Conservation (phyloP, 116 monocot genomes). For the Thalassia testudinum region DNA sequence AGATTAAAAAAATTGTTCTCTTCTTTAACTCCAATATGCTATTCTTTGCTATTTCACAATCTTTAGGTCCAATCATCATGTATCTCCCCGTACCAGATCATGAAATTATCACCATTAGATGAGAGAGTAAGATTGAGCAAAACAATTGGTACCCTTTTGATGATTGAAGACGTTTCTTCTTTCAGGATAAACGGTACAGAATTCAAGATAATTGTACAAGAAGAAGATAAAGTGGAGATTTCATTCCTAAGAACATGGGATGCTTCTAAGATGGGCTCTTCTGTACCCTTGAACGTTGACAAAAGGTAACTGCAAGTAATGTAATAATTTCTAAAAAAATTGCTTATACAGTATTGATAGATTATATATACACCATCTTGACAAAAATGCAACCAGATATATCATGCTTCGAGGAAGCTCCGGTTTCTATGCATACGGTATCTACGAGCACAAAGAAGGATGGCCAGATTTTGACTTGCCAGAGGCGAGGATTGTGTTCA, state of each 20-base stretch:
- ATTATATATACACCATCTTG: neutral
- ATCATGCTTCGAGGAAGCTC: slow-evolving; percentile 45
- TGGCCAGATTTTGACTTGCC: slow-evolving; percentile 34
- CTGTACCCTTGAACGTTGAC: slow-evolving; percentile 52
- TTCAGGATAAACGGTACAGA: slow-evolving; percentile 60
- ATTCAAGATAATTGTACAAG: slow-evolving; percentile 39
- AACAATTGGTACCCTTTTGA: too few species aligned
- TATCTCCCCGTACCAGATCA: too few species aligned
- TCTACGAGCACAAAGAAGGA: slow-evolving; percentile 31
- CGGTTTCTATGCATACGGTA: slow-evolving; percentile 56
- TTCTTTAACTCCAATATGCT: too few species aligned
- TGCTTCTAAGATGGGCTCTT: slow-evolving; percentile 27
- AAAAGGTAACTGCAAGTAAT: slow-evolving; percentile 24
- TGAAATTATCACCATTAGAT: too few species aligned
- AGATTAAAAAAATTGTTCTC: too few species aligned
- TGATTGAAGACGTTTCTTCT: neutral
- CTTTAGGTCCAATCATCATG: too few species aligned
- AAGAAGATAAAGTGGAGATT: slow-evolving; percentile 67
- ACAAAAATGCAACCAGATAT: too few species aligned
- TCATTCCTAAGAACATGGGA: slow-evolving; percentile 73
- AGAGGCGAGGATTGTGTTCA: slow-evolving; percentile 47
- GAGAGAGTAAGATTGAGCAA: too few species aligned
- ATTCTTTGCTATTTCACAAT: too few species aligned
- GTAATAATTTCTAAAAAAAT: neutral
- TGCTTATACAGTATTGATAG: neutral